Evolutionary conservation across 2,329 filamentous ascomycete species (phyloP).

Genomic region (Capronia americana): DNA sequence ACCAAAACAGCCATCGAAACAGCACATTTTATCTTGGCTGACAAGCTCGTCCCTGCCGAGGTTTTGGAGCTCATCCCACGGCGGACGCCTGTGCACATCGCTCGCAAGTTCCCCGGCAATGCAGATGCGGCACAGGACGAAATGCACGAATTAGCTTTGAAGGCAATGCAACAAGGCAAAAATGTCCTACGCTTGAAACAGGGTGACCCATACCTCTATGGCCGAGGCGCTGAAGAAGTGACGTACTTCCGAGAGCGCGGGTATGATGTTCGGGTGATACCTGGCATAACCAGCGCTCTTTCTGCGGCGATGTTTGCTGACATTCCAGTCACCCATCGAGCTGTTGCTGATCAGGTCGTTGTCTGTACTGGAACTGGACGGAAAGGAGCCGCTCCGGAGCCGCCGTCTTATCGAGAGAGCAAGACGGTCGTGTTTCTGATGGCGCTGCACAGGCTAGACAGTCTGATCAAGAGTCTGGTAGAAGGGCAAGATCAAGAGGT

Average conservation of each 20-base stretch:
- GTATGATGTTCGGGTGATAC: conserved; percentile 74
- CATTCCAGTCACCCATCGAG: conserved; percentile 86
- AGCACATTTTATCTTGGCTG: conserved; percentile 58
- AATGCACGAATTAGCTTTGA: conserved; percentile 77
- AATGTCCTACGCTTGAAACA: conserved; percentile 91
- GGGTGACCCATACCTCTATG: conserved; percentile 95
- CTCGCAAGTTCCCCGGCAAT: conserved; percentile 96
- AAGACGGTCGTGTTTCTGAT: conserved; percentile 94
- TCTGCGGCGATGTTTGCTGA: conserved; percentile 86
- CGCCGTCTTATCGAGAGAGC: conserved; percentile 76
- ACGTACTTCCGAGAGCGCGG: conserved; percentile 79
- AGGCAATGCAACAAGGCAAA: conserved; percentile 71
- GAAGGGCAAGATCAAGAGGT: conserved; percentile 38
- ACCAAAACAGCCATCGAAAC: conserved; percentile 56
- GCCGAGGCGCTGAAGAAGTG: conserved; percentile 90
- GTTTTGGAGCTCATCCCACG: conserved; percentile 91
- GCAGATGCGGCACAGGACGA: conserved; percentile 93
- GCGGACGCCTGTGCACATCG: conserved; percentile 86
- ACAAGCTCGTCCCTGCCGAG: conserved; percentile 69
- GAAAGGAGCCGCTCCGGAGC: conserved; percentile 81
- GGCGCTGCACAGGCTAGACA: conserved; percentile 83
- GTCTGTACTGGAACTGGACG: conserved; percentile 96
- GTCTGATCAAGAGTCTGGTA: conserved; percentile 74
- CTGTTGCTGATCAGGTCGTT: conserved; percentile 88
- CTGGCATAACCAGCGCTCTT: conserved; percentile 87